phyloP scores from a whole-genome alignment of 768 basidiomycete genomes.

The Sistotremastrum suecicum region DNA sequence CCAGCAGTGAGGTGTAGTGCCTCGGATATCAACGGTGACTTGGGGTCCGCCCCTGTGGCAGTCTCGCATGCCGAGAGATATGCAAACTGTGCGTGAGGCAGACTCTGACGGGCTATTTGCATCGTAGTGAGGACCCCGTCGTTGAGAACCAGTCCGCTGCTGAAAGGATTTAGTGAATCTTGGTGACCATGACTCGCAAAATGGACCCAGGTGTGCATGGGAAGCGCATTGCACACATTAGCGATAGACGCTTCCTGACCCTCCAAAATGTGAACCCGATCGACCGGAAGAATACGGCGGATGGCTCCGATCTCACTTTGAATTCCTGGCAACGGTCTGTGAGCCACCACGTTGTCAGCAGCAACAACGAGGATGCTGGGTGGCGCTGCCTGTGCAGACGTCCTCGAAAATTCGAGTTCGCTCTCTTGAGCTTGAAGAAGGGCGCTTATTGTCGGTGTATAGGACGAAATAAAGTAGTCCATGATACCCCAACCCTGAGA shows the following conservation, averaged over 20 bases:
- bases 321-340: too few relatives aligned
- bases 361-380: neutral
- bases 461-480: constrained; percentile 17
- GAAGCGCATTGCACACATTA: constrained; percentile 5
- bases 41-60: constrained; percentile 19
- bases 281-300: too few relatives aligned
- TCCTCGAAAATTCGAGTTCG: too few relatives aligned
- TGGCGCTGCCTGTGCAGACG: too few relatives aligned
- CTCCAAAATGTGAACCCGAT: neutral
- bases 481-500: constrained; percentile 2
- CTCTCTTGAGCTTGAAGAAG: constrained; percentile 8
- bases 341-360: too few relatives aligned
- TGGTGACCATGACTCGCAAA: constrained; percentile 17
- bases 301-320: too few relatives aligned
- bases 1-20: constrained; percentile 28
- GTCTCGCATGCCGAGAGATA: constrained; percentile 36
- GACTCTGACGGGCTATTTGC: constrained; percentile 9
- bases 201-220: constrained; percentile 11
- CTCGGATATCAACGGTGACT: constrained; percentile 23
- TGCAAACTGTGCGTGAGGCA: constrained; percentile 17
- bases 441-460: constrained; percentile 15
- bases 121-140: constrained; percentile 11
- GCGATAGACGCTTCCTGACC: constrained; percentile 2
- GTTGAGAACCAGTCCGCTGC: constrained; percentile 15
- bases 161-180: constrained; percentile 12